Base-by-base conservation (phyloP, 768 basidiomycete genomes). In the Albatrellus ellisii region DNA sequence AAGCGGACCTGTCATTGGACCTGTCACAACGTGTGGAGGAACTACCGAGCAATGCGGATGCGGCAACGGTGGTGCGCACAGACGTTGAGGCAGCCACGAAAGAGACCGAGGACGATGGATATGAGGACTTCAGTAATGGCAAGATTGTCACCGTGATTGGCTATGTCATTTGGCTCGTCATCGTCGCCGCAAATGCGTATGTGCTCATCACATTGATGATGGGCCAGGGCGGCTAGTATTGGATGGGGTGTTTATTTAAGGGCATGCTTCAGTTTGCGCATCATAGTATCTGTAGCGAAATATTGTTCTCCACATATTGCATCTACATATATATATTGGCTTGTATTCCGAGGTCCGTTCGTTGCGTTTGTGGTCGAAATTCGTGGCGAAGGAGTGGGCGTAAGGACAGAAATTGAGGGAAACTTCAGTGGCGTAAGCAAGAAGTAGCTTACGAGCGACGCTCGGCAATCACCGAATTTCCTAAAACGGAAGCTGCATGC, bases 131-230 rank as follows among this genome's bases (percentile, higher is more conserved):
- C 46, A 80, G 77, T 53, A 84, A 68, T 46, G 69, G 73, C 18
- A 68, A 62, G 59, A 27, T 76, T 22, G 56, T 68, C 27, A 75
- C 64, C 12, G 46, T 47, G 4, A 26, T 81, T 12, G 83, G 77
- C 3, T 69, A 62, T 46, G 12, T 61, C 14, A 73, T 89, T 24
- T 88, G 79, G 69, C 50, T 77, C 9, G 49, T 87, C 4, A 64
- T 90, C 18, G 56, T 79, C 6, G 60, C 70, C 6, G 88, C 87
- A 21, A 89, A 92, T 51, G 52, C 72, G 24, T 91, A 90, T 55
- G 86, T 80, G 4, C 66, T 92, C 44, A 67, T 77, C 9, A 69
- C 68, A 28, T 60, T 89, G 32, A 70, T 58, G 4, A 48, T 69
- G 52, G 70, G 72, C 6, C 36, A 60, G 43, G 50, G 46, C 15